A percentile compares a stretch with the other conserved stretches of the same genome.
Conservation (phyloP, 2,329 filamentous ascomycete species). For the Aaosphaeria arxii region DNA sequence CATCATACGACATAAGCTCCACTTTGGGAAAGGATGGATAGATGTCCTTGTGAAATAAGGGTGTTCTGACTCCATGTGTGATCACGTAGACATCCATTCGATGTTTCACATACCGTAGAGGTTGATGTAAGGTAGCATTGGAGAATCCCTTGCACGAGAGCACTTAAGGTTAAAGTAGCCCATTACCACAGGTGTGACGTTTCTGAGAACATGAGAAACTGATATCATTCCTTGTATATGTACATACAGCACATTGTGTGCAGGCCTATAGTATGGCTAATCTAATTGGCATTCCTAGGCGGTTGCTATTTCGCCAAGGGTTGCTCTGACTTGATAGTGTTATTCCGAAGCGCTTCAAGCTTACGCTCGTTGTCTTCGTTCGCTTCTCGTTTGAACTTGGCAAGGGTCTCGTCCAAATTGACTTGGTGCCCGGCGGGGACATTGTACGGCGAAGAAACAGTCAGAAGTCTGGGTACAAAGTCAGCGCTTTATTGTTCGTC, state of each 20-base stretch:
- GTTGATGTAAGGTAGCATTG: no score
- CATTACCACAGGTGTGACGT: neutral
- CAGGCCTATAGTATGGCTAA: no score
- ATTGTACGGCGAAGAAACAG: constrained; percentile 62
- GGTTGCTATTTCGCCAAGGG: constrained; percentile 12
- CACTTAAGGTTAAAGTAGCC: no score
- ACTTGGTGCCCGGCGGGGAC: constrained; percentile 59
- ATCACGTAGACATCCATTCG: no score
- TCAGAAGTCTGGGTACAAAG: constrained; percentile 54
- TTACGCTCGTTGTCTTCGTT: constrained; percentile 57
- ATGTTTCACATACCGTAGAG: no score
- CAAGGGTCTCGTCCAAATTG: constrained; percentile 58
- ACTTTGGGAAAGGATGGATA: no score
- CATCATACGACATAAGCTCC: no score
- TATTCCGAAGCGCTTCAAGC: constrained; percentile 39
- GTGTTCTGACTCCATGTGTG: no score
- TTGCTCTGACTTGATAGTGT: constrained; percentile 32
- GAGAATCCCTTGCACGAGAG: no score
- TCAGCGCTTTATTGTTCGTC: constrained; percentile 6
- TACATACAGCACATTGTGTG: neutral
- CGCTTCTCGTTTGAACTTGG: constrained; percentile 60
- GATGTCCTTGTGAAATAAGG: no score
- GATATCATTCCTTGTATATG: constrained; percentile 7
- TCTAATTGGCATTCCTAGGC: neutral
- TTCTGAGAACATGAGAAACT: neutral